These are phyloP conservation scores for Trametes hirsuta DNA, from an alignment of 1,284 basidiomycete species.

Conservation along the genomic window DNA sequence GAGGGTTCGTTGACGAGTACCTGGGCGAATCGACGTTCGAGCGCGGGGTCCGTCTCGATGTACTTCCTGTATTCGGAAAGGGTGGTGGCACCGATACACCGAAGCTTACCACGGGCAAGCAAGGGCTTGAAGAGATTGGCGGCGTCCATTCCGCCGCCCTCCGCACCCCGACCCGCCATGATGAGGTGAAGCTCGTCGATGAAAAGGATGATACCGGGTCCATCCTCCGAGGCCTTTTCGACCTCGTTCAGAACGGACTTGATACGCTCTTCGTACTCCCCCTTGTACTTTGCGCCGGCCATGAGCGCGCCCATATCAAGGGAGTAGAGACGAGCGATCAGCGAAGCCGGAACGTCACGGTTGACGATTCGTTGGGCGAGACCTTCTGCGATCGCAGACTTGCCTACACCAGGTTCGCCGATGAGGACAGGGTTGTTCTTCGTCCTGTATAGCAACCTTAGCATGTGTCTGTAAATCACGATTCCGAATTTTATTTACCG, in stretches of 20 bases:
- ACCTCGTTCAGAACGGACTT: slow-evolving; percentile 93
- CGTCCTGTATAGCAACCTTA: slow-evolving; percentile 53
- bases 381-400: slow-evolving; percentile 94
- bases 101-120: slow-evolving; percentile 88
- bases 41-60: slow-evolving; percentile 93
- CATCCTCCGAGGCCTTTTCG: slow-evolving; percentile 88
- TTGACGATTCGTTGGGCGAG: slow-evolving; percentile 96
- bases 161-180: slow-evolving; percentile 81
- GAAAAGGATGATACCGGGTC: slow-evolving; percentile 89
- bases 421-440: slow-evolving; percentile 95
- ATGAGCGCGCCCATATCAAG: slow-evolving; percentile 95
- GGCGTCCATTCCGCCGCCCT: slow-evolving; percentile 83
- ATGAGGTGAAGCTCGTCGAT: slow-evolving; percentile 94
- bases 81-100: slow-evolving; percentile 93
- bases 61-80: slow-evolving; percentile 93
- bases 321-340: slow-evolving; percentile 84
- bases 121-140: slow-evolving; percentile 92
- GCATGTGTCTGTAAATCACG: background rate
- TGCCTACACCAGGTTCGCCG: slow-evolving; percentile 93
- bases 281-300: slow-evolving; percentile 96
- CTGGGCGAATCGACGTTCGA: slow-evolving; percentile 95
- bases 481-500: slow-evolving; percentile 43
- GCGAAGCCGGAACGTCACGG: slow-evolving; percentile 90
- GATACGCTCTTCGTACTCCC: slow-evolving; percentile 97
- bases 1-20: slow-evolving; percentile 93